A percentile compares a stretch with the other conserved stretches of the same genome.
Evolutionary conservation across 306 rosid species (phyloP).

Genomic region (Cajanus cajan): DNA sequence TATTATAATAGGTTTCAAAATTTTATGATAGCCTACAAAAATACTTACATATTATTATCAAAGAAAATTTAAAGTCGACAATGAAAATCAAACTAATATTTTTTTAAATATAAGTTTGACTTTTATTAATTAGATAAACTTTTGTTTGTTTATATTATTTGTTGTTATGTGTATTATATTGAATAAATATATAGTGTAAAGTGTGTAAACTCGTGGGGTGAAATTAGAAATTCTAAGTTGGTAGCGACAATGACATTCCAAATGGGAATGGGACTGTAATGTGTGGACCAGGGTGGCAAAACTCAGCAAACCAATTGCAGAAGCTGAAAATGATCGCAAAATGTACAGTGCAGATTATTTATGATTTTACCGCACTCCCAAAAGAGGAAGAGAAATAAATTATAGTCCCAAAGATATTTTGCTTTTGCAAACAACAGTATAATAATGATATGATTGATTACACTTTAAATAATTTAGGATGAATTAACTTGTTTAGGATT

Average conservation of each 20-base stretch:
- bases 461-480: neutral
- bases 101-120: no score
- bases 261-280: neutral
- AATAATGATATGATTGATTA: neutral
- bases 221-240: neutral
- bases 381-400: neutral
- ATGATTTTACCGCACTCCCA: neutral
- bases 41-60: no score
- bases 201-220: neutral
- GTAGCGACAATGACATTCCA: neutral
- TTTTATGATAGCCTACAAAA: no score
- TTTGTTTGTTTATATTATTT: no score
- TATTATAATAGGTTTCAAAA: no score
- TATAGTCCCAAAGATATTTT: conserved; percentile 18
- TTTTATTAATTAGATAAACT: no score
- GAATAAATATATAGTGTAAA: neutral
- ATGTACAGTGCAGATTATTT: neutral
- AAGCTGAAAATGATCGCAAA: conserved; percentile 3
- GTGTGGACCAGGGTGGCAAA: conserved; percentile 1
- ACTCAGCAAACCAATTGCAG: neutral
- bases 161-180: neutral
- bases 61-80: no score
- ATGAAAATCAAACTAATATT: no score
- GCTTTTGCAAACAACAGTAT: neutral
- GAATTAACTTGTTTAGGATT: neutral